Conservation (phyloP, 1,284 basidiomycete species). For the Leucoagaricus sp. region DNA sequence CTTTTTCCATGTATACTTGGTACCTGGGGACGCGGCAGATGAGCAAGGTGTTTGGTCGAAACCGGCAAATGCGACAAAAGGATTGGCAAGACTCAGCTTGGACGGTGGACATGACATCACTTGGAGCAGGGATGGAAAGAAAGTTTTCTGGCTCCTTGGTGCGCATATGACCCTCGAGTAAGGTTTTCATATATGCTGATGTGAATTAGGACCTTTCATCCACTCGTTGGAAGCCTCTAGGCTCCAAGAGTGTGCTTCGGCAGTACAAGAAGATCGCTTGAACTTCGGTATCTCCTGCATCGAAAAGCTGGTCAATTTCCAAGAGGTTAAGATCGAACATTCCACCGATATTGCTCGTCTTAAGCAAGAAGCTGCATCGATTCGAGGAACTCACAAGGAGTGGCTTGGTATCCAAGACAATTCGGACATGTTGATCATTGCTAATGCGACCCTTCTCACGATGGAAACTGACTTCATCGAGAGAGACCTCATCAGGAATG, state of each 20-base stretch:
- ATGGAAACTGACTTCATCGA: conserved; percentile 55
- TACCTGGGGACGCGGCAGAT: conserved; percentile 39
- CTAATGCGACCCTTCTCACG: conserved; percentile 67
- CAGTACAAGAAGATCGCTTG: conserved; percentile 45
- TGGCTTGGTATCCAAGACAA: conserved; percentile 23
- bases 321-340: conserved; percentile 59
- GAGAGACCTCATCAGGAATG: conserved; percentile 51
- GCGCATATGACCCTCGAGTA: conserved; percentile 20
- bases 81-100: conserved; percentile 59
- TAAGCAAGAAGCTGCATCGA: conserved; percentile 46
- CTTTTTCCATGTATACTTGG: conserved; percentile 63
- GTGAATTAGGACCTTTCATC: conserved; percentile 56
- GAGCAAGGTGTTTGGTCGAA: conserved; percentile 61
- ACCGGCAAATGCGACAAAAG: conserved; percentile 63
- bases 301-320: conserved; percentile 49
- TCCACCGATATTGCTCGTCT: conserved; percentile 61
- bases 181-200: conserved; percentile 5
- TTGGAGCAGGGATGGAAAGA: conserved; percentile 62
- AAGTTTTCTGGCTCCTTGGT: conserved; percentile 74
- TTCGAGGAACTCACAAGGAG: conserved; percentile 22
- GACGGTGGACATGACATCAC: conserved; percentile 72
- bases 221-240: conserved; percentile 60
- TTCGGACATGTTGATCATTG: conserved; percentile 53
- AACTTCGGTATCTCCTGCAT: conserved; percentile 65
- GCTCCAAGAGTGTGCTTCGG: conserved; percentile 46